phyloP scores from a whole-genome alignment of 1,139 yeast genomes.

The Candida sanyaensis region DNA sequence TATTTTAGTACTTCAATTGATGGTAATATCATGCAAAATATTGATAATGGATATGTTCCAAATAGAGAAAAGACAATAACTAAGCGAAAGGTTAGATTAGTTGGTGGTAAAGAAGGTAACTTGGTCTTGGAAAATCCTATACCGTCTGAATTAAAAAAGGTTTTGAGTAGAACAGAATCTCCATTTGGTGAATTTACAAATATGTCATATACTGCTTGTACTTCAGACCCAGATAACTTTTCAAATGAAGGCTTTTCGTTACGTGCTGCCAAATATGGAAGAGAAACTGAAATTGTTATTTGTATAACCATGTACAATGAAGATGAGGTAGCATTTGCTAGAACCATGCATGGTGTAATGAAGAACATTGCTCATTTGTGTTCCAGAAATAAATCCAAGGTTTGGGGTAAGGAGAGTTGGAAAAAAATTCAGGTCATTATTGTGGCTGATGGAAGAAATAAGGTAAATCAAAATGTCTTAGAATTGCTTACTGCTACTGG shows the following conservation, averaged over 20 bases:
- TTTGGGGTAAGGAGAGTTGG: conserved; percentile 98
- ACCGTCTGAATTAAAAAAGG: conserved; percentile 80
- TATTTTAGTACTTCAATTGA: conserved; percentile 49
- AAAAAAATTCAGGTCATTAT: conserved; percentile 88
- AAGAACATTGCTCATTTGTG: conserved; percentile 86
- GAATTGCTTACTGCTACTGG: conserved; percentile 92
- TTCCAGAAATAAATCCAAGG: conserved; percentile 73
- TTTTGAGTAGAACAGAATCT: conserved; percentile 77
- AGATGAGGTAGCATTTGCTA: conserved; percentile 81
- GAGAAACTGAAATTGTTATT: conserved; percentile 86
- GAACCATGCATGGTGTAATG: conserved; percentile 94
- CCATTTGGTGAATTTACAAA: conserved; percentile 83
- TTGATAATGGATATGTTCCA: conserved; percentile 42
- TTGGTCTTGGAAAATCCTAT: conserved; percentile 90
- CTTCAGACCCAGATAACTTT: conserved; percentile 85
- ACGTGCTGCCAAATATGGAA: conserved; percentile 78
- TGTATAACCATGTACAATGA: conserved; percentile 97
- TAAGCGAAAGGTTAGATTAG: conserved; percentile 61
- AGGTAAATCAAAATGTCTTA: conserved; percentile 76
- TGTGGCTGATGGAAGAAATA: conserved; percentile 91
- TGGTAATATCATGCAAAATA: conserved; percentile 47
- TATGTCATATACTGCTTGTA: conserved; percentile 94
- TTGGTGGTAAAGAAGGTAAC: conserved; percentile 63
- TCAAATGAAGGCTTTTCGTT: conserved; percentile 78
- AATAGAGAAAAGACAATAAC: conserved; percentile 36